Conservation (phyloP, 2,329 filamentous ascomycete genomes). For the Aphanoascus verrucosus region DNA sequence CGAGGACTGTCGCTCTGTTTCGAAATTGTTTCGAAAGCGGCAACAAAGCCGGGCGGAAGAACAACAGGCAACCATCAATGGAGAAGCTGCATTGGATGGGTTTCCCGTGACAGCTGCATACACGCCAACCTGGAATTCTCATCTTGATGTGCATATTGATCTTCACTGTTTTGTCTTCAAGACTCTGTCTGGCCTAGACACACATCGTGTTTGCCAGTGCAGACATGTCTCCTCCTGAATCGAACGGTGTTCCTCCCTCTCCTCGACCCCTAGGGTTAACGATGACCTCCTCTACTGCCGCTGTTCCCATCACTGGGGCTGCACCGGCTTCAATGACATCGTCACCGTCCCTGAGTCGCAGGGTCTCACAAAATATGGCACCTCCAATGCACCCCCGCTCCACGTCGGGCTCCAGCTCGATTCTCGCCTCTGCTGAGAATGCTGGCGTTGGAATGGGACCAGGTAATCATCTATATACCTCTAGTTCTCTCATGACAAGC, state of each 20-base stretch:
- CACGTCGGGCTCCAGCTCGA: constrained; percentile 19
- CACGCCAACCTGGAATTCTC: not conserved
- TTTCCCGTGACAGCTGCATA: not conserved
- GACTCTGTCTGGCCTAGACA: too few relatives aligned
- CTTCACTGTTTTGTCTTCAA: too few relatives aligned
- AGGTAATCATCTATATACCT: not conserved
- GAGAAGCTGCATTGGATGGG: not conserved
- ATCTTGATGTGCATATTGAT: too few relatives aligned
- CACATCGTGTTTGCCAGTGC: too few relatives aligned
- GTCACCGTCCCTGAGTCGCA: constrained; percentile 35
- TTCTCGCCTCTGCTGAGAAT: constrained; percentile 27
- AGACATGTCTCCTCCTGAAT: constrained; percentile 40
- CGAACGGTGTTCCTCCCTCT: constrained; percentile 35
- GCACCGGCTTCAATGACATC: constrained; percentile 20
- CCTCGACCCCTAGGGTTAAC: constrained; percentile 24
- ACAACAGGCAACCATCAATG: too few relatives aligned
- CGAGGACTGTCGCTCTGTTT: too few relatives aligned
- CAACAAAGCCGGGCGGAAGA: too few relatives aligned
- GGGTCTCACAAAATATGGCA: constrained; percentile 40
- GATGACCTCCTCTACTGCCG: not conserved
- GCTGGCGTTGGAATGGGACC: constrained; percentile 29
- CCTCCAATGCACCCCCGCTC: constrained; percentile 26
- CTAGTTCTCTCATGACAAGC: not conserved
- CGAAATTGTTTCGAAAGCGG: too few relatives aligned
- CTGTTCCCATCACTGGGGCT: not conserved